Evolutionary conservation across 2,329 filamentous ascomycete species (phyloP), one percentile per base, ranked within the genome.

Genomic region (Elsinoe perseae): DNA sequence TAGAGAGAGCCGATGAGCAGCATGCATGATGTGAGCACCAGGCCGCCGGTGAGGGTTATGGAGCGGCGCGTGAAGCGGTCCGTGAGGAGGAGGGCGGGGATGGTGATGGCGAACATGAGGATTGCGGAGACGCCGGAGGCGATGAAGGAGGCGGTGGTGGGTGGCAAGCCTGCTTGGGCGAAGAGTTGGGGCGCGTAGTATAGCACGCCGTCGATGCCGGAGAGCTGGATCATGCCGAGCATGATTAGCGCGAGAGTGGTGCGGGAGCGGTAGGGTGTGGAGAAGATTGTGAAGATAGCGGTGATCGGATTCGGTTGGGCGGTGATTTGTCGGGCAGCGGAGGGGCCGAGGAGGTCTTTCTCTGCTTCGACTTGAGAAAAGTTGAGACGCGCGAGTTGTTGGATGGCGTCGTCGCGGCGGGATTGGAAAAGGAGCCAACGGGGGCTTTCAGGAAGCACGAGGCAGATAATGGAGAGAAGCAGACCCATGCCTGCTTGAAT

Each of bases 201-300:
- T 21, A 83, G 71, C 4, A 85, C 75, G 0, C 79, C 82, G 60
- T 85, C 82, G 50, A 85, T 84, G 0, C 82, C 81, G 25, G 73
- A 79, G 0, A 84, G 68, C 61, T 85, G 82, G 28, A 80, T 74
- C 73, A 83, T 80, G 1, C 72, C 76, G 64, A 84, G 75, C 54
- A 83, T 66, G 59, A 83, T 83, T 0, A 80, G 70, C 0, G 75
- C 80, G 16, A 84, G 66, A 0, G 73, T 65, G 0, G 79, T 81
- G 2, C 75, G 71, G 3, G 69, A 68, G 18, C 77, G 71, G 32
- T 65, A 65, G 4, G 61, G 58, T 12, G 59, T 56, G 6, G 60
- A 46, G 55, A 68, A 68, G 1, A 66, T 54, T 27, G 60, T 57
- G 7, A 57, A 50, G n/a, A 67, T 44, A n/a, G 61, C 61, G 58